phyloP scores from a whole-genome alignment of 2,329 filamentous ascomycete genomes.

The Didymella exigua region DNA sequence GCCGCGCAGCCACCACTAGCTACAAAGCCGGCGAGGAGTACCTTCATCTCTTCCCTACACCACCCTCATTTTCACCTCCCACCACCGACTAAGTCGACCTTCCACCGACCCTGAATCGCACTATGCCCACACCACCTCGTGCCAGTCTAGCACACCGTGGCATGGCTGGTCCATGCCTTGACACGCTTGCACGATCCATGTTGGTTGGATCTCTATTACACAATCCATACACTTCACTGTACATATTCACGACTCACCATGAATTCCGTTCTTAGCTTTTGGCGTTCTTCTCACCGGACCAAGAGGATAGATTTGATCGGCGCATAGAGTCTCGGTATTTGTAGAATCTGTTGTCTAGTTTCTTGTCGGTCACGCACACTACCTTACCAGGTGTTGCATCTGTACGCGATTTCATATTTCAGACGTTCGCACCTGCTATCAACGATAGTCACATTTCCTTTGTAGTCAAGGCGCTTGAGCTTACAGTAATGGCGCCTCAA shows the following conservation, averaged over 20 bases:
- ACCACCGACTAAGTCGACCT: slow-evolving; percentile 10
- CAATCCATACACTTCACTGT: slow-evolving; percentile 9
- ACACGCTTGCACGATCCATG: slow-evolving; percentile 1
- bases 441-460: background rate
- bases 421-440: background rate
- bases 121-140: background rate
- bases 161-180: slow-evolving; percentile 6
- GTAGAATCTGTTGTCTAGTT: background rate
- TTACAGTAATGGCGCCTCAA: background rate
- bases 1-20: slow-evolving; percentile 38
- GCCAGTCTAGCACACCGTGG: background rate
- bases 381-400: background rate
- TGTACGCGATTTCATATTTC: slow-evolving; percentile 1
- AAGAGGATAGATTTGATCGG: background rate
- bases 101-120: background rate
- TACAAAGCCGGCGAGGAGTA: slow-evolving; percentile 26
- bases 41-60: slow-evolving; percentile 45
- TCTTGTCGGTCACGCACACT: background rate
- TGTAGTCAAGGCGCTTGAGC: background rate
- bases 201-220: too few relatives aligned
- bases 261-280: slow-evolving; percentile 2
- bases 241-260: slow-evolving; percentile 16
- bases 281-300: background rate
- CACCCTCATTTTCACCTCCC: slow-evolving; percentile 26
- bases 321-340: background rate